A percentile compares a stretch with the other conserved stretches of the same genome.
Evolutionary conservation across 306 rosid genomes (phyloP).

Genomic region (Betula pendula): DNA sequence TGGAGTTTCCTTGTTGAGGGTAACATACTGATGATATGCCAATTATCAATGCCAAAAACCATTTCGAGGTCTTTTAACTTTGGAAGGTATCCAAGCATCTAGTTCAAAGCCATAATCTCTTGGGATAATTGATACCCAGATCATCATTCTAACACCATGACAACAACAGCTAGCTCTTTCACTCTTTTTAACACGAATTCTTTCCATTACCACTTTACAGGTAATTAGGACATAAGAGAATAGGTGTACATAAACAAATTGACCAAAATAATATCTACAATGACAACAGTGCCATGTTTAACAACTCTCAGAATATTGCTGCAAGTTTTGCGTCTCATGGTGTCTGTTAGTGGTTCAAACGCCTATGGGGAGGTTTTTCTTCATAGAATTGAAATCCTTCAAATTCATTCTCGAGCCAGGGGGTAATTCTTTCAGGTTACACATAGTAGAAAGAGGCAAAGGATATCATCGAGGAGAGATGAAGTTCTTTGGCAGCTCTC

Average conservation of each 20-base stretch:
- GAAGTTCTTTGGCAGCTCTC: too few relatives aligned
- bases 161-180: background rate
- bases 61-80: background rate
- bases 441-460: too few relatives aligned
- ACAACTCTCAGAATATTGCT: too few relatives aligned
- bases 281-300: too few relatives aligned
- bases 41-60: too few relatives aligned
- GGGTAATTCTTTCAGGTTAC: too few relatives aligned
- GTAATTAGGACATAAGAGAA: background rate
- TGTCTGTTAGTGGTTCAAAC: too few relatives aligned
- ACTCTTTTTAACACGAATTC: background rate
- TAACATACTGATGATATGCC: background rate
- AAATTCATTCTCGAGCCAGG: too few relatives aligned
- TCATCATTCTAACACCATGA: background rate
- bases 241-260: background rate
- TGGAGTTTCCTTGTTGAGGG: background rate
- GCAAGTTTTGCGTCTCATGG: too few relatives aligned
- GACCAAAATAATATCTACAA: background rate
- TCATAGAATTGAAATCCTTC: too few relatives aligned
- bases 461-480: too few relatives aligned
- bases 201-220: background rate
- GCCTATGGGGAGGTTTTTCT: too few relatives aligned
- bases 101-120: background rate
- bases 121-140: background rate
- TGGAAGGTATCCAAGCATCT: background rate